Conservation (phyloP, 306 rosid species). For the Lathyrus aphaca region DNA sequence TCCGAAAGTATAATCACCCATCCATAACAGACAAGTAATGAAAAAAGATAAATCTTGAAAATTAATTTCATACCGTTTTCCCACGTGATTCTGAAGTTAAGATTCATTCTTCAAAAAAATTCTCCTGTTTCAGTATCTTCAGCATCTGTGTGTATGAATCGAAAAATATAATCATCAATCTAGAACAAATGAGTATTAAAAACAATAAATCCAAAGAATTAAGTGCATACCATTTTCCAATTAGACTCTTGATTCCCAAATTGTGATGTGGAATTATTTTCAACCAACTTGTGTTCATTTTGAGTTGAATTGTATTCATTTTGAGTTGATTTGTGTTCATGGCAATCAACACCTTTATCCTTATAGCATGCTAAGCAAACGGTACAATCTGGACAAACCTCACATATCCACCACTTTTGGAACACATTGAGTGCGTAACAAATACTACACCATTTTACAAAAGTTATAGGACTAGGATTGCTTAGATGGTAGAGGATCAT, state of each 20-base stretch:
- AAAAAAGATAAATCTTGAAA: too few species aligned
- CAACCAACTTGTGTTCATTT: not conserved
- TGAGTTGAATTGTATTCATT: not conserved
- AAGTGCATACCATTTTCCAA: conserved; percentile 23
- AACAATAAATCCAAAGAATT: not conserved
- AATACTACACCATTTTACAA: conserved; percentile 40
- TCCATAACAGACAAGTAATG: not conserved
- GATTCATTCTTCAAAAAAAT: conserved; percentile 42
- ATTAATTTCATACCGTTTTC: too few species aligned
- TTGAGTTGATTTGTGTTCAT: conserved; percentile 48
- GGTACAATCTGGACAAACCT: conserved; percentile 46
- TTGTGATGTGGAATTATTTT: not conserved
- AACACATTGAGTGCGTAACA: conserved; percentile 38
- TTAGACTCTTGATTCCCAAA: conserved; percentile 15
- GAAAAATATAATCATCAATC: not conserved
- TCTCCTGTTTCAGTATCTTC: conserved; percentile 32
- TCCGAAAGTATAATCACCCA: not conserved
- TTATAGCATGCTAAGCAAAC: conserved; percentile 48
- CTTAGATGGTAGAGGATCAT: conserved; percentile 56
- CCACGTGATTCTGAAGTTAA: not conserved
- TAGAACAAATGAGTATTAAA: not conserved
- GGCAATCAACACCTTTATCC: conserved; percentile 46
- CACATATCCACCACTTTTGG: conserved; percentile 50
- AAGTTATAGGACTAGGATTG: not conserved
- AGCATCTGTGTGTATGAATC: conserved; percentile 16